A percentile compares a stretch with the other conserved stretches of the same genome.
Conservation (phyloP, 345 rosid genomes). For the Bruguiera sexangula region DNA sequence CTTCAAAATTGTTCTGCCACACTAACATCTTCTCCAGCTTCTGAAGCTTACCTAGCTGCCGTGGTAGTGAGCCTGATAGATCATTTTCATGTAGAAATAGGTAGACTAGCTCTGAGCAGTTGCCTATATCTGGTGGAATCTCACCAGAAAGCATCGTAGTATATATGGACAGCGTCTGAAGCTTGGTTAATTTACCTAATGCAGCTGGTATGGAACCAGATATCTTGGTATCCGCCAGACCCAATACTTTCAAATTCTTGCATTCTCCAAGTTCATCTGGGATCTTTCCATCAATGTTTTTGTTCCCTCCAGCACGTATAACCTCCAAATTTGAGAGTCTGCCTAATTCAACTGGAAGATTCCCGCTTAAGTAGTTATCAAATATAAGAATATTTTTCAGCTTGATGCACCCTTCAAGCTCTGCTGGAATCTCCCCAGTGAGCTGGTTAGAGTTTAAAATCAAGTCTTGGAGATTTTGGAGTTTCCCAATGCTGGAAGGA, state of each 20-base stretch:
- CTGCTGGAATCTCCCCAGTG: conserved; percentile 74
- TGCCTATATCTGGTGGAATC: conserved; percentile 76
- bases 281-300: conserved; percentile 61
- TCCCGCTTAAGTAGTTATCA: conserved; percentile 64
- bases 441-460: conserved; percentile 69
- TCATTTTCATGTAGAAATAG: conserved; percentile 75
- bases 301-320: conserved; percentile 83
- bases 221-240: conserved; percentile 68
- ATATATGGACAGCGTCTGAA: conserved; percentile 64
- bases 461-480: conserved; percentile 50
- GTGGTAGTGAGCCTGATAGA: conserved; percentile 77
- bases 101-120: conserved; percentile 79
- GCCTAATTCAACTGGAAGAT: conserved; percentile 71
- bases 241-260: conserved; percentile 66
- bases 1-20: conserved; percentile 78
- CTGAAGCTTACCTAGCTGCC: conserved; percentile 60
- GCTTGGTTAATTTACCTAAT: conserved; percentile 68
- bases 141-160: conserved; percentile 76
- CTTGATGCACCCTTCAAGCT: conserved; percentile 39
- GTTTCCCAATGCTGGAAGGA: conserved; percentile 58
- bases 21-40: conserved; percentile 66
- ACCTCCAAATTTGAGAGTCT: conserved; percentile 54
- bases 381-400: conserved; percentile 51
- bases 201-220: conserved; percentile 72
- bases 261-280: conserved; percentile 78